Evolutionary conservation across 2,329 filamentous ascomycete species (phyloP).

Genomic region (Alternaria alternata): DNA sequence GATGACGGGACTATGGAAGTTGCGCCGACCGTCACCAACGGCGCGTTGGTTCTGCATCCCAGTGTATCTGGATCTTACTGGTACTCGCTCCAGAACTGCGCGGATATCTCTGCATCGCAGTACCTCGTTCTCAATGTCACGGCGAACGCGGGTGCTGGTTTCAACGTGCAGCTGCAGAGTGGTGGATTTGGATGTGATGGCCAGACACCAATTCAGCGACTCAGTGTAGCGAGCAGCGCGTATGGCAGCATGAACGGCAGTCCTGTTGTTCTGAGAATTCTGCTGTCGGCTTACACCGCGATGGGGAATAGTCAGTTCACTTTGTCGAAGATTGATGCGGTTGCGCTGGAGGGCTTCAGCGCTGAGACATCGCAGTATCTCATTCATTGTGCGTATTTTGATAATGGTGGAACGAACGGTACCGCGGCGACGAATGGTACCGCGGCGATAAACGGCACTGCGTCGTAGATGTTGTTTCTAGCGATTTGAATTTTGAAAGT

Average conservation of each 20-base stretch:
- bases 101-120: neutral
- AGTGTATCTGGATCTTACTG: slow-evolving; percentile 12
- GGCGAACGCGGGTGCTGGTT: slow-evolving; percentile 5
- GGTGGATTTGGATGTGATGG: slow-evolving; percentile 7
- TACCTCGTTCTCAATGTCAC: slow-evolving; percentile 14
- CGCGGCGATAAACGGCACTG: neutral
- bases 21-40: slow-evolving; percentile 2
- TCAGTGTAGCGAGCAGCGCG: slow-evolving; percentile 4
- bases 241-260: slow-evolving; percentile 8
- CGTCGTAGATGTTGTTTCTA: neutral
- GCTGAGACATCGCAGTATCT: slow-evolving; percentile 7
- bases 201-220: slow-evolving; percentile 4
- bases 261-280: slow-evolving; percentile 11
- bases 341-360: slow-evolving; percentile 9
- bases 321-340: slow-evolving; percentile 7
- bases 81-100: slow-evolving; percentile 17
- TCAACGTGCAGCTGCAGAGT: slow-evolving; percentile 17
- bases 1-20: slow-evolving; percentile 16
- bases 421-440: neutral
- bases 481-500: neutral
- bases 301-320: slow-evolving; percentile 8
- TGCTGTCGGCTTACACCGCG: slow-evolving; percentile 6
- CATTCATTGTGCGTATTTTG: slow-evolving; percentile 17
- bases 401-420: neutral
- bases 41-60: slow-evolving; percentile 11